These are phyloP conservation scores for Cordia subcordata DNA, from an alignment of 257 asterid genomes.

Conservation along the genomic window DNA sequence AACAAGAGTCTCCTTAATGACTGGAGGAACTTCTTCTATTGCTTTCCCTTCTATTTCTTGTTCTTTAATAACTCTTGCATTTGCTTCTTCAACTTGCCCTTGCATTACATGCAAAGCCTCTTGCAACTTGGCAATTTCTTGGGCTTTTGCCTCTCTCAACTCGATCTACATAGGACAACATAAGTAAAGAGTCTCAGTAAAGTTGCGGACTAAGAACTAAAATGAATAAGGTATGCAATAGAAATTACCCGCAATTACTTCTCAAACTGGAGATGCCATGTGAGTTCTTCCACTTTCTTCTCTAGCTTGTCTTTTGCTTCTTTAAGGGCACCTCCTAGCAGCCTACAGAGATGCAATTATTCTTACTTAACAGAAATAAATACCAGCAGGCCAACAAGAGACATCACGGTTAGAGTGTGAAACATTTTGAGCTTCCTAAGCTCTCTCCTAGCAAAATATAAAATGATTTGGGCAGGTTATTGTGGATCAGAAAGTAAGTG, in stretches of 20 bases:
- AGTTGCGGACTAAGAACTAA: slow-evolving; percentile 12
- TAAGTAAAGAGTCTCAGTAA: slow-evolving; percentile 13
- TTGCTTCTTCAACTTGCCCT: slow-evolving; percentile 86
- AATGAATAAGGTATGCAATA: slow-evolving; percentile 7
- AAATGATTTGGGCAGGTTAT: too few species aligned
- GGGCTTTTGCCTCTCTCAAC: slow-evolving; percentile 89
- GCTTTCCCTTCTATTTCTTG: slow-evolving; percentile 88
- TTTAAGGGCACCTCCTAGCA: slow-evolving; percentile 87
- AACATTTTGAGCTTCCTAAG: slow-evolving; percentile 92
- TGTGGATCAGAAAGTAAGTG: too few species aligned
- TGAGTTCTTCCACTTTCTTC: slow-evolving; percentile 97
- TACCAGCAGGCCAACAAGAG: slow-evolving; percentile 7
- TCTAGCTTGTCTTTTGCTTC: slow-evolving; percentile 97
- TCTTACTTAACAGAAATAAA: slow-evolving; percentile 2
- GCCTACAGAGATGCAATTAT: slow-evolving; percentile 47
- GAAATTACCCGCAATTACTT: slow-evolving; percentile 77
- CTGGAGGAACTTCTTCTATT: slow-evolving; percentile 96
- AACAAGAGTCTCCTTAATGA: slow-evolving; percentile 94
- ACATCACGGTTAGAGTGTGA: slow-evolving; percentile 22
- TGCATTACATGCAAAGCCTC: slow-evolving; percentile 75
- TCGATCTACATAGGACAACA: slow-evolving; percentile 63
- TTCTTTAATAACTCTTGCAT: slow-evolving; percentile 71
- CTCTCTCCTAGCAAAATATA: slow-evolving; percentile 67
- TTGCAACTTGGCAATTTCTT: slow-evolving; percentile 80
- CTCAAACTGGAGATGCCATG: slow-evolving; percentile 98